phyloP scores from a whole-genome alignment of 2,329 filamentous ascomycete species.

The Acephala macrosclerotiorum region DNA sequence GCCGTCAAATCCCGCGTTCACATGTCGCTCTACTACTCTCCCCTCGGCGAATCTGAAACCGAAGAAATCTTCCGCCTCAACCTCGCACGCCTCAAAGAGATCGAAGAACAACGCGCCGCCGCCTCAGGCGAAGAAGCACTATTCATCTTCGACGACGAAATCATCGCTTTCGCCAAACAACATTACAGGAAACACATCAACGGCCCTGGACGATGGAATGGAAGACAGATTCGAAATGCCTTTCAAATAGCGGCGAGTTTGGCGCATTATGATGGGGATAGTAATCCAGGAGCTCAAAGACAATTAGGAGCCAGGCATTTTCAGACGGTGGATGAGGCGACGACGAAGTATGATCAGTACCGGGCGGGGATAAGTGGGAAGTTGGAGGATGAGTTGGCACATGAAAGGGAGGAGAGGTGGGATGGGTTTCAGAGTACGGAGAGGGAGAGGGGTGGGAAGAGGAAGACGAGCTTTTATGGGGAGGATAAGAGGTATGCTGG shows the following conservation, averaged over 20 bases:
- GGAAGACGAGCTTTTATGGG: conserved; percentile 1
- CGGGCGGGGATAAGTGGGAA: neutral
- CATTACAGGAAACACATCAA: conserved; percentile 11
- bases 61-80: conserved; percentile 25
- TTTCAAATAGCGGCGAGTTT: conserved; percentile 42
- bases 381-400: neutral
- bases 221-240: conserved; percentile 42
- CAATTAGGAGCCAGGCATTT: neutral
- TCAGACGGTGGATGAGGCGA: neutral
- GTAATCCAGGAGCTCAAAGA: neutral
- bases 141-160: conserved; percentile 12
- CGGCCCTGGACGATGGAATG: conserved; percentile 37
- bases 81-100: conserved; percentile 11
- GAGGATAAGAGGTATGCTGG: neutral
- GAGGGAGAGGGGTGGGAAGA: neutral
- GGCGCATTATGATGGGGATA: conserved; percentile 34
- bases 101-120: conserved; percentile 12
- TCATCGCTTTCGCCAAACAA: conserved; percentile 11
- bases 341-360: conserved; percentile 1
- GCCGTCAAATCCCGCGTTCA: conserved; percentile 38
- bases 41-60: conserved; percentile 33
- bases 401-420: conserved; percentile 4
- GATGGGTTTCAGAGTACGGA: neutral
- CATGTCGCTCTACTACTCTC: conserved; percentile 30
- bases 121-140: neutral